Base-by-base conservation (phyloP, 2,329 filamentous ascomycete species). In the Colletotrichum tabaci region DNA sequence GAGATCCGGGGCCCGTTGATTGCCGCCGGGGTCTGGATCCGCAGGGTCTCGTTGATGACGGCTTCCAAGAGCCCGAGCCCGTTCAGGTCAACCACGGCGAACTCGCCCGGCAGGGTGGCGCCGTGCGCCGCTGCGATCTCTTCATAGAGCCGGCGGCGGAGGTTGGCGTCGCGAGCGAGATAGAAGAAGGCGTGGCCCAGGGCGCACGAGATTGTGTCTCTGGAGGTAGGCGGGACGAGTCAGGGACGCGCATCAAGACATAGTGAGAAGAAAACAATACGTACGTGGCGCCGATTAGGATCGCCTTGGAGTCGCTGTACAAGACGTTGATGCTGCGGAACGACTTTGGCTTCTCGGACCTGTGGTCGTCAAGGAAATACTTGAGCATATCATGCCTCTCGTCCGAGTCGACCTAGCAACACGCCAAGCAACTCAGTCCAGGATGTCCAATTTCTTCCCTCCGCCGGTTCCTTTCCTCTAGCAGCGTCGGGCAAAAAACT, bases 31-130 rank as follows among this genome's bases (percentile, higher is more conserved):
- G 74, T 76, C n/a, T 80, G 66, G 10, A 80, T 57, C 0, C 80
- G 74, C 38, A 81, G 67, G 0, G 78, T 77, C 62, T 81, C 80
- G 23, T 77, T 75, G 30, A 80, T 77, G 12, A 79, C 60, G 0
- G 77, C 78, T 12, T 76, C 77, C 1, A 81, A 65, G 21, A 74
- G 73, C 7, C 61, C 62, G 7, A 75, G 57, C 8, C 71, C 68
- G 12, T 55, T 47, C 12, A 78, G 72, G 47, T 78, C 76, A 12
- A 23, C 40, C 15, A 74, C 57, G 0, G 72, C 40, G 35, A 78
- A 78, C 16, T 76, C 76, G 0, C 71, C 67, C 0, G 70, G 57
- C 0, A 74, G 18, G 0, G 76, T 76, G 13, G 65, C 62, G 23
- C 74, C 74, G 44, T 67, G 75, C 0, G 65, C 35, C 1, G 71